Evolutionary conservation across 2,329 filamentous ascomycete species (phyloP), one percentile per base, ranked within the genome.

Genomic region (Fusarium sp.): DNA sequence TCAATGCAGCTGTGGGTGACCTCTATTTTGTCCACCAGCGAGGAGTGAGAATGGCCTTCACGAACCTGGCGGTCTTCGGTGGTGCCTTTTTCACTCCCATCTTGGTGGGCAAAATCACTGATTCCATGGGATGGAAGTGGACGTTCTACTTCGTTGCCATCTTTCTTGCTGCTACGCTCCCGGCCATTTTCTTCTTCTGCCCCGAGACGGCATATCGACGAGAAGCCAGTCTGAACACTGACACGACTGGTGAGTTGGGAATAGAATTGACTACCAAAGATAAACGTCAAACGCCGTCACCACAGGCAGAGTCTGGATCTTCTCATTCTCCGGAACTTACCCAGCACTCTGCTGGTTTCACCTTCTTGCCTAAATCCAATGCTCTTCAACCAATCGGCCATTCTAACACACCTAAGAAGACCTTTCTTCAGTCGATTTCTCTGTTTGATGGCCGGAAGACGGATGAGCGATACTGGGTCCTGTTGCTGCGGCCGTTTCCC

Each of bases 1-100:
- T 98, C 65, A 97, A 97, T 81, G 94, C 94, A 2, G 92, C 91
- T 54, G 93, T 98, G 12, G 95, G 95, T 44, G 95, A 98, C 81
- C 80, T 98, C 57, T 98, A 95, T 82, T 96, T 91, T 81, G 94
- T 98, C 31, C 95, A 93, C 86, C 86, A 94, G 85, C 88, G 93
- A 58, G 95, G 95, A 36, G 89, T 92, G 75, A 90, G 95, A 62
- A 98, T 98, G 95, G 95, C 95, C 2, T 86, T 97, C 61, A 85
- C 89, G 60, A 88, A 90, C 80, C 75, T 91, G 77, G 81, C 88
- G 65, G 82, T 91, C 74, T 87, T 91, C 82, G 83, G 86, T 68
- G 86, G 87, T 48, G 84, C 86, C 61, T 89, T 90, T 77, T 86
- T 89, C 77, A 97, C 95, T 0, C 95, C 95, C 0, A 94, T 98